Conservation (phyloP, 1,284 basidiomycete genomes). For the Puccinia coronata region DNA sequence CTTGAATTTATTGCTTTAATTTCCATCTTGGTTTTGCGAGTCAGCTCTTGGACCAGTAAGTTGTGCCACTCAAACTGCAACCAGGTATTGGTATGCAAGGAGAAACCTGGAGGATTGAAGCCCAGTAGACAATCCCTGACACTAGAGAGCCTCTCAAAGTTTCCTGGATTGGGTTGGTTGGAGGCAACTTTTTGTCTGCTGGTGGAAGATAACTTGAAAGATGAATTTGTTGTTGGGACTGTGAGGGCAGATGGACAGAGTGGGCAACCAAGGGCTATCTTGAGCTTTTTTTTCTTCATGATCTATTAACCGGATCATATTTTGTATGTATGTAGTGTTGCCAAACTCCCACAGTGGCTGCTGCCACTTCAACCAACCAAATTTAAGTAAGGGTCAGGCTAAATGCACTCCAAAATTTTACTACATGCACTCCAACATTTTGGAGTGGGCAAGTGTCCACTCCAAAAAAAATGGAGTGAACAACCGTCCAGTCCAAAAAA, state of each 20-base stretch:
- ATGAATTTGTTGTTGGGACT: not conserved
- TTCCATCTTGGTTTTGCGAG: slow-evolving; percentile 32
- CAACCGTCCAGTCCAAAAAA: too few species aligned
- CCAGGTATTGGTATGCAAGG: not conserved
- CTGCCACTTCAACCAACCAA: too few species aligned
- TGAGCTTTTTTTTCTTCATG: not conserved
- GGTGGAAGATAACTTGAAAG: not conserved
- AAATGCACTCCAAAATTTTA: too few species aligned
- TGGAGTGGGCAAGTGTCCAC: too few species aligned
- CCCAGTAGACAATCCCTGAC: not conserved
- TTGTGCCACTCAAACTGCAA: slow-evolving; percentile 18
- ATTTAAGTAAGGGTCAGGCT: too few species aligned
- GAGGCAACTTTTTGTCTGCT: not conserved
- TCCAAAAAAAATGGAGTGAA: too few species aligned
- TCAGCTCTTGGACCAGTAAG: slow-evolving; percentile 22
- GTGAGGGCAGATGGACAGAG: not conserved
- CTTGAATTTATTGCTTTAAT: too few species aligned
- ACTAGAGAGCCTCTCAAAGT: not conserved
- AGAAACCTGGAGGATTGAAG: too few species aligned
- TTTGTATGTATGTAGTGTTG: not conserved
- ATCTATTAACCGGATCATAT: not conserved
- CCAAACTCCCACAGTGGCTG: not conserved
- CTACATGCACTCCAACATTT: too few species aligned
- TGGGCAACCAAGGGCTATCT: not conserved
- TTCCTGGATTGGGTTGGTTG: not conserved